Base-by-base conservation (phyloP, 225 moss, liverwort and hornwort species). In the Ulota crispa region DNA sequence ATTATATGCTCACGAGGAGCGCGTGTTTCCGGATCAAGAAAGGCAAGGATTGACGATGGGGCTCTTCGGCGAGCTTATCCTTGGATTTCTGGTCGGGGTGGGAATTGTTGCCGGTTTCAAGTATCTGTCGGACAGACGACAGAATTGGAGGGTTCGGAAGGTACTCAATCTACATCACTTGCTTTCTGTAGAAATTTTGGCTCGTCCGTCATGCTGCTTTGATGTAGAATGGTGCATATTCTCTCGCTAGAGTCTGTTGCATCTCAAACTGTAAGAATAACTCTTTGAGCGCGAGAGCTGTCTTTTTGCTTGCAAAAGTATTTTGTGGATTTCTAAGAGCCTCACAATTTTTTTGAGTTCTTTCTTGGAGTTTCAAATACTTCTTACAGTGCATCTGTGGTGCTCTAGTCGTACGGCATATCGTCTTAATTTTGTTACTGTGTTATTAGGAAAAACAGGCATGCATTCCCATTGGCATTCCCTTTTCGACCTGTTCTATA, bases 71-170 rank as follows among this genome's bases (percentile, higher is more conserved):
- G 81, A 81, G 19, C 72, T 90, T 10, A 15, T 90, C 37, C 67
- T 85, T 32, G 92, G 92, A 67, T 83, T 92, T 80, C 45, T 88
- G 60, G 70, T 92, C 61, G 90, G 90, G 21, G 79, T 92, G 65
- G 88, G 76, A 63, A 80, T 92, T 19, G 80, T 87, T 81, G 90
- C 88, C 19, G 83, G 81, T 31, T 88, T 90, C 55, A 78, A 81
- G 20, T 72, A 81, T 65, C 0, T 80, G 8, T 85, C 85, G 39
- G 86, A 85, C 26, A 55, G 1, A 19, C 88, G 88, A 45, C 85
- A 73, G 70, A 80, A 83, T 78, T 68, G 56, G 55, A 81, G 90
- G 87, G 69, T 88, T 47, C 78, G 60, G 60, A 90, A 92, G 92
- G 92, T 92, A 73, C 74, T 36, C 5, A 28, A 21, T 21, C 53